A percentile compares a stretch with the other conserved stretches of the same genome.
These are phyloP conservation scores for Rhododendron vialii DNA, from an alignment of 148 eudicot species.

Conservation along the genomic window DNA sequence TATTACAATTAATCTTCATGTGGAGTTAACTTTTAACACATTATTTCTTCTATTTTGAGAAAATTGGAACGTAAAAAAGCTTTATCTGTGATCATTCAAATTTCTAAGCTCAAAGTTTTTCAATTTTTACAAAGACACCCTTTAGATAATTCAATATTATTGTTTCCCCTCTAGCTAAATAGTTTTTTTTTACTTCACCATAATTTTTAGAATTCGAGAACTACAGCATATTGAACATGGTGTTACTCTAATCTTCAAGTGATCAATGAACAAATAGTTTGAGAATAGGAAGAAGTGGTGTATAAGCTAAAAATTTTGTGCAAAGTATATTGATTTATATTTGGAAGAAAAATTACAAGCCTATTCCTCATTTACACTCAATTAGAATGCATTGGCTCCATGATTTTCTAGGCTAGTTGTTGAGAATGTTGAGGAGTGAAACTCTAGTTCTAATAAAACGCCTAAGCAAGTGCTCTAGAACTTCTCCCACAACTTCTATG, in stretches of 20 bases:
- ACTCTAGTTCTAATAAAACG: constrained; percentile 25
- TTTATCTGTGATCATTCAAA: background rate
- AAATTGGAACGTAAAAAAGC: background rate
- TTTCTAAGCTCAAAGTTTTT: background rate
- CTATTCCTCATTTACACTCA: background rate
- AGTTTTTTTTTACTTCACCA: background rate
- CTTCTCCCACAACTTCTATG: constrained; percentile 18
- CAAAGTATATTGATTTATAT: background rate
- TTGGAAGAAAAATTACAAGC: background rate
- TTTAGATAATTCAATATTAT: background rate
- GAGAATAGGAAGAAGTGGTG: background rate
- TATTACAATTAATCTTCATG: background rate
- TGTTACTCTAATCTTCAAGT: background rate
- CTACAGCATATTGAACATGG: background rate
- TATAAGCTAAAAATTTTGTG: background rate
- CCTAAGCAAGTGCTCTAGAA: constrained; percentile 19
- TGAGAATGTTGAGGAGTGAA: constrained; percentile 26
- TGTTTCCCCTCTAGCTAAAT: background rate
- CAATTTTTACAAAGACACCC: background rate
- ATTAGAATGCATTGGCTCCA: background rate
- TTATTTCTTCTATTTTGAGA: background rate
- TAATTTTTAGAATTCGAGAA: background rate
- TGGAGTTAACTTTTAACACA: background rate
- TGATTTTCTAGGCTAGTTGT: background rate
- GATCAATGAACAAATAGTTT: background rate